Evolutionary conservation across 164 flowering plant species (phyloP).

Genomic region (Vitis vinifera): ASM3070453v1 NC_081809.1:838001-838500

Average conservation of each 20-base stretch:
- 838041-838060: constrained; percentile 56
- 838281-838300: constrained; percentile 17
- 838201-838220: constrained; percentile 11
- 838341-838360: constrained; percentile 13
- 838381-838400: constrained; percentile 28
- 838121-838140: constrained; percentile 56
- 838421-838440: constrained; percentile 28
- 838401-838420: constrained; percentile 14
- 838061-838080: constrained; percentile 60
- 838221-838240: constrained; percentile 3
- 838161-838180: constrained; percentile 6
- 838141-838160: constrained; percentile 54
- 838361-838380: constrained; percentile 18
- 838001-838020: constrained; percentile 55
- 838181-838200: constrained; percentile 11
- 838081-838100: constrained; percentile 56
- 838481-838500: constrained; percentile 1
- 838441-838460: constrained; percentile 22
- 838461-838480: constrained; percentile 11
- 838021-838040: constrained; percentile 29
- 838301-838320: constrained; percentile 20
- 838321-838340: constrained; percentile 21
- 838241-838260: background rate
- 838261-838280: constrained; percentile 5
- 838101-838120: constrained; percentile 38